Percentiles rank a stretch among this genome's conserved stretches.
Conservation (phyloP, 192 early-diverging fungal species). For the Ambispora gerdemannii region DNA sequence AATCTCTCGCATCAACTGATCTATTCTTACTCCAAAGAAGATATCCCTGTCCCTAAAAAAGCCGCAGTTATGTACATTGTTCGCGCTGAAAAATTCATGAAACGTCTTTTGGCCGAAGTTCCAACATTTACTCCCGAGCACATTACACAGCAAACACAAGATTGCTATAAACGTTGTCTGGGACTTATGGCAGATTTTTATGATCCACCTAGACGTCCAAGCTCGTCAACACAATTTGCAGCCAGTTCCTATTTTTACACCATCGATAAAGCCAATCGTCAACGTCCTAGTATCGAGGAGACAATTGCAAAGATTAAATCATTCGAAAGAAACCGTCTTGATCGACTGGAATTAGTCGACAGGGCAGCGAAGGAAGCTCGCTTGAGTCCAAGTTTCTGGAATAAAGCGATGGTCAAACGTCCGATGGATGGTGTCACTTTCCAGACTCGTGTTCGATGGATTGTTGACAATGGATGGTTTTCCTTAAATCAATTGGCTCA, state of each 20-base stretch:
- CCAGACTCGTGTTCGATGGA: conserved; percentile 23
- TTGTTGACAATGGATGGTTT: conserved; percentile 25
- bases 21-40: not conserved
- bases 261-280: not conserved
- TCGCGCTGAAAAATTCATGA: conserved; percentile 28
- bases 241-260: conserved; percentile 17
- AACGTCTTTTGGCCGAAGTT: conserved; percentile 11
- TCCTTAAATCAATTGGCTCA: conserved; percentile 31
- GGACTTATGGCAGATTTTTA: conserved; percentile 23
- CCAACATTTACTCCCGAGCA: conserved; percentile 10
- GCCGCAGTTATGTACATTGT: conserved; percentile 14
- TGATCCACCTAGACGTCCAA: conserved; percentile 22
- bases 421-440: conserved; percentile 22
- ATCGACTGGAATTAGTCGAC: conserved; percentile 8
- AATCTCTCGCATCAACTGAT: not conserved
- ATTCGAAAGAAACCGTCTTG: conserved; percentile 7
- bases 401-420: conserved; percentile 22
- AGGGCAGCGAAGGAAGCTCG: conserved; percentile 3
- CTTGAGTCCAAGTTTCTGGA: conserved; percentile 22
- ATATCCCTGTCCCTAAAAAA: conserved; percentile 22
- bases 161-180: conserved; percentile 22
- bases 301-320: conserved; percentile 21
- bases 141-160: conserved; percentile 6
- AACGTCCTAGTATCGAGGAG: not conserved
- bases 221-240: conserved; percentile 14